These are phyloP conservation scores for Neofusicoccum kwambonambiense DNA, from an alignment of 2,329 filamentous ascomycete species.

Conservation along the genomic window DNA sequence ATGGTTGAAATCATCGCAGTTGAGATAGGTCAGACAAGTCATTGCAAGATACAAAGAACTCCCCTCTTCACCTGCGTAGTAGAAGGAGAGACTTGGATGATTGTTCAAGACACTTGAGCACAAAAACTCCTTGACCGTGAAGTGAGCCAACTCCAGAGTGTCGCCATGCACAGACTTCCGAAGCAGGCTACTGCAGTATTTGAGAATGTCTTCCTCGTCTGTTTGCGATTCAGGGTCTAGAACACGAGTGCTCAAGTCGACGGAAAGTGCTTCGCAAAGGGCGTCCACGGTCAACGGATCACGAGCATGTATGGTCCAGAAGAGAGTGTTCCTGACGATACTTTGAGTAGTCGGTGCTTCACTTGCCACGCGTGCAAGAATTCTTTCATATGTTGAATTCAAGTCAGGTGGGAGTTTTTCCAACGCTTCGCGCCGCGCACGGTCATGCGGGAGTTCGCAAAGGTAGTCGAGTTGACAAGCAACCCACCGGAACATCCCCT, in stretches of 20 bases:
- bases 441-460: neutral
- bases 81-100: neutral
- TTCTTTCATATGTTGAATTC: neutral
- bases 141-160: neutral
- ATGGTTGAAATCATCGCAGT: neutral
- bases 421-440: neutral
- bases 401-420: neutral
- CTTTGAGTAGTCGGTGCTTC: neutral
- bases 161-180: neutral
- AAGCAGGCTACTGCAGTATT: neutral
- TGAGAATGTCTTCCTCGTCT: neutral
- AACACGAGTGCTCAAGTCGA: neutral
- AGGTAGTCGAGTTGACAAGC: neutral
- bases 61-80: no score
- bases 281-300: neutral
- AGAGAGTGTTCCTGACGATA: neutral
- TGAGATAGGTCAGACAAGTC: neutral
- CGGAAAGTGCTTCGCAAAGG: neutral
- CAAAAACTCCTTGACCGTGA: neutral
- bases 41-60: neutral
- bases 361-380: neutral
- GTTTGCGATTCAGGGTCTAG: neutral
- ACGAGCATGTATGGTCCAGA: neutral
- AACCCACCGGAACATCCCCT: conserved; percentile 9
- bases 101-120: neutral